phyloP scores from a whole-genome alignment of 1,139 yeast species.

The Diutina catenulata region DNA sequence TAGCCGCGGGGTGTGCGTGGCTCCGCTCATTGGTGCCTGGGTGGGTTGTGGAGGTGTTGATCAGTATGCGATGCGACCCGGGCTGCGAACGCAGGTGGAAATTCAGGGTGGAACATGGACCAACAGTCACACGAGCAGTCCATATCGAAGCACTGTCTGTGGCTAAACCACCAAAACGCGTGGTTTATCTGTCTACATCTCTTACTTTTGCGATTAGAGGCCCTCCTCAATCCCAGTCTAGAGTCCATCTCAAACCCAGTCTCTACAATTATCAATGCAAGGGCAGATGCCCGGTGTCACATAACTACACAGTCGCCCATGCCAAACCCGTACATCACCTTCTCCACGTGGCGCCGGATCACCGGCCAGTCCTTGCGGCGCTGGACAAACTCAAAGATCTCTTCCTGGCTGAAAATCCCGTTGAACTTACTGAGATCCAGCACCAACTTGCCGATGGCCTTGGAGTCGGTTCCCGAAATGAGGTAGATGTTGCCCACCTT shows the following conservation, averaged over 20 bases:
- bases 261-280: background rate
- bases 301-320: slow-evolving; percentile 48
- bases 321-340: slow-evolving; percentile 89
- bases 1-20: too few species aligned
- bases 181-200: too few species aligned
- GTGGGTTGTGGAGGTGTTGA: too few species aligned
- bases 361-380: slow-evolving; percentile 77
- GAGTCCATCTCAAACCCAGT: background rate
- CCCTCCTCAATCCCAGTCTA: background rate
- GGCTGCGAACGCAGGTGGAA: too few species aligned
- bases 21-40: too few species aligned
- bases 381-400: slow-evolving; percentile 83
- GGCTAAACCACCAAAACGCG: too few species aligned
- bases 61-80: too few species aligned
- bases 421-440: slow-evolving; percentile 79
- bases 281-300: slow-evolving; percentile 11
- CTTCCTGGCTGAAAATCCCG: slow-evolving; percentile 87
- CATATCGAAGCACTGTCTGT: too few species aligned
- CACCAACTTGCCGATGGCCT: slow-evolving; percentile 73
- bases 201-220: background rate
- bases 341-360: slow-evolving; percentile 74
- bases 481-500: slow-evolving; percentile 75
- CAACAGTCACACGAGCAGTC: too few species aligned
- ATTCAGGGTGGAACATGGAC: too few species aligned
- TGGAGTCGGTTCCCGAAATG: slow-evolving; percentile 66